Conservation (phyloP, 208 protist species). For the Spongospora subterranea region DNA sequence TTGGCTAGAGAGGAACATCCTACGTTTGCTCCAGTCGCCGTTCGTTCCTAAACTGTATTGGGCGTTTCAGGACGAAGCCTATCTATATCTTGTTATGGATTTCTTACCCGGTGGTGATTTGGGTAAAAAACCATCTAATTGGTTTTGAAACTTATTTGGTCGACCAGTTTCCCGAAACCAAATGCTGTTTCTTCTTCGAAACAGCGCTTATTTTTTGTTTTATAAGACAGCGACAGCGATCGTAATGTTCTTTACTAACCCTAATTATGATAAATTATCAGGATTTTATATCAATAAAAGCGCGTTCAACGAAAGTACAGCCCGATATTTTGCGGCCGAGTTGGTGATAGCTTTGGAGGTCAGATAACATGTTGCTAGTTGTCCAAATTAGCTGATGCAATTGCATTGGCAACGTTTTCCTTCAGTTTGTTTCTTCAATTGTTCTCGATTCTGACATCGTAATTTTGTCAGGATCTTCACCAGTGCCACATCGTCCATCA, state of each 20-base stretch:
- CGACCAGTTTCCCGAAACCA: no score
- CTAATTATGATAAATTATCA: neutral
- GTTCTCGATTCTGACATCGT: no score
- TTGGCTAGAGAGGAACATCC: conserved; percentile 48
- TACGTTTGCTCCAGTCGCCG: neutral
- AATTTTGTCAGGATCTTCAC: conserved; percentile 34
- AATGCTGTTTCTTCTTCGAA: no score
- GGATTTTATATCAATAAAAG: neutral
- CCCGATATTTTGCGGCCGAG: neutral
- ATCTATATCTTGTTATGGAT: conserved; percentile 48
- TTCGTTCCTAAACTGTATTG: conserved; percentile 14
- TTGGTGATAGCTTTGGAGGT: conserved; percentile 7
- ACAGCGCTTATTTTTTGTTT: no score
- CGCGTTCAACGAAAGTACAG: neutral
- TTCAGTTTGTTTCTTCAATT: neutral
- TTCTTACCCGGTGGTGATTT: conserved; percentile 42
- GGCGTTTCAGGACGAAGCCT: conserved; percentile 25
- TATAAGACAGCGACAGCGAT: no score
- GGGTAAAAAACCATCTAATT: neutral
- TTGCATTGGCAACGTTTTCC: neutral
- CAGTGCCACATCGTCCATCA: conserved; percentile 20
- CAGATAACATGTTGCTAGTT: neutral
- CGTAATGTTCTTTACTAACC: no score
- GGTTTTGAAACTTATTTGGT: neutral
- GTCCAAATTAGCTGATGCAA: no score